Base-by-base conservation (phyloP, 495 filamentous ascomycete species). In the Parathielavia hyrcaniae region DNA sequence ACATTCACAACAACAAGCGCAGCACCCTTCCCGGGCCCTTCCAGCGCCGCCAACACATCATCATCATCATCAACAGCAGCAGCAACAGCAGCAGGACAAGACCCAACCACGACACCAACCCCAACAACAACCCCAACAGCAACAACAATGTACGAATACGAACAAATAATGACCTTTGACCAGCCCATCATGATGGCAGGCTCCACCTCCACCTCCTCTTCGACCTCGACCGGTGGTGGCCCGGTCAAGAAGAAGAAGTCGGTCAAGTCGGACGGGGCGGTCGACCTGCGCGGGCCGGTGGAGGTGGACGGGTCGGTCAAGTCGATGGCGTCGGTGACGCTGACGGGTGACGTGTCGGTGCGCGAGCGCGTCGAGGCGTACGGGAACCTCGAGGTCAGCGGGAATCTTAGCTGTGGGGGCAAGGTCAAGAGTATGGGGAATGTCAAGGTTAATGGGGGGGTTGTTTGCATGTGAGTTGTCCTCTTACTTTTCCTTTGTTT, bases 341-440 rank as follows among this genome's bases (percentile, higher is more conserved):
- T 74, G 32, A 39, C 59, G 14, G 72, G 72, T 13, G 68, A 72
- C 59, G 65, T 74, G 46, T 30, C 40, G 14, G 71, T 74, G 5
- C 53, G 58, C 13, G 72, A 72, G 16, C 53, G 70, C 22, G 69
- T 74, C 53, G 72, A 74, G 61, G 72, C 72, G 23, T 74, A 74
- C 50, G 72, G 71, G 11, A 61, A 68, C 47, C 61, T 74, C 26
- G 64, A 64, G 22, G 34, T 73, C 19, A 58, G 60, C 39, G 72
- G 72, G 55, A 67, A 61, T 22, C 23, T 73, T 53, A 68, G 53
- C 9, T 70, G 69, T 60, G 26, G 67, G 9, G 68, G 70, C 50
- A 72, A 72, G 58, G 65, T 73, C 49, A 74, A 73, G 58, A 71
- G 67, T 30, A 72, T 71, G 63, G 72, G 72, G 26, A 72, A 73